Evolutionary conservation across 257 asterid species (phyloP).

Genomic region (Asclepias syriaca): DNA sequence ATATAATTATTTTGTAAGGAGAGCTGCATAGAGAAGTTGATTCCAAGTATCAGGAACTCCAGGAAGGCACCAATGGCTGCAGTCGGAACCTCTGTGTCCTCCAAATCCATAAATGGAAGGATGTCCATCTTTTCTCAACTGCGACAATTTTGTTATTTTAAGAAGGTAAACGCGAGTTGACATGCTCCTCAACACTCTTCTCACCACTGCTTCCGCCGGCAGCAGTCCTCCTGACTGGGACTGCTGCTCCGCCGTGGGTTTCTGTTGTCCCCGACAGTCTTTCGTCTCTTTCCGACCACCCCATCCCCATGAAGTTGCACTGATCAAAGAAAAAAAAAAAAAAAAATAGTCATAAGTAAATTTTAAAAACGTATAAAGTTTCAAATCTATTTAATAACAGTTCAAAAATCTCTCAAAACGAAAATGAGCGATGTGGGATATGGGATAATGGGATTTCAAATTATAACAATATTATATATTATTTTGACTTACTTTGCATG

Average conservation of each 20-base stretch:
- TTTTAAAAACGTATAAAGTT: too few relatives aligned
- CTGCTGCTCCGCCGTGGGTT: conserved; percentile 16
- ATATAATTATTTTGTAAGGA: not conserved
- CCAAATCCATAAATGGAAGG: conserved; percentile 26
- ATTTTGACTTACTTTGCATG: conserved; percentile 27
- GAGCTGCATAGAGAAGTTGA: conserved; percentile 23
- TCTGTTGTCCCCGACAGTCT: conserved; percentile 23
- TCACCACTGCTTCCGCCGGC: conserved; percentile 18
- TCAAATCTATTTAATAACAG: too few relatives aligned
- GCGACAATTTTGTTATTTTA: conserved; percentile 27
- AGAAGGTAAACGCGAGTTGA: conserved; percentile 20
- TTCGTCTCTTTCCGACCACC: conserved; percentile 14
- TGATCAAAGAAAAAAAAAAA: not conserved
- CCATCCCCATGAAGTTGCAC: conserved; percentile 37
- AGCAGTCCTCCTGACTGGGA: conserved; percentile 21
- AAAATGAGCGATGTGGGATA: too few relatives aligned
- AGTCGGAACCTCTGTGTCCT: conserved; percentile 17
- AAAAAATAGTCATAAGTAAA: too few relatives aligned
- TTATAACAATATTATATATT: too few relatives aligned
- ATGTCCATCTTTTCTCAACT: conserved; percentile 36
- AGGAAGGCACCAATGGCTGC: conserved; percentile 44
- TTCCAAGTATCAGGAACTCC: conserved; percentile 47
- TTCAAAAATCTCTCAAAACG: too few relatives aligned
- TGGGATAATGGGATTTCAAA: too few relatives aligned
- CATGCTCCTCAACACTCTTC: conserved; percentile 16